Percentiles rank a stretch among this genome's conserved stretches.
Conservation (phyloP, 345 rosid genomes). For the Turnera subulata region DNA sequence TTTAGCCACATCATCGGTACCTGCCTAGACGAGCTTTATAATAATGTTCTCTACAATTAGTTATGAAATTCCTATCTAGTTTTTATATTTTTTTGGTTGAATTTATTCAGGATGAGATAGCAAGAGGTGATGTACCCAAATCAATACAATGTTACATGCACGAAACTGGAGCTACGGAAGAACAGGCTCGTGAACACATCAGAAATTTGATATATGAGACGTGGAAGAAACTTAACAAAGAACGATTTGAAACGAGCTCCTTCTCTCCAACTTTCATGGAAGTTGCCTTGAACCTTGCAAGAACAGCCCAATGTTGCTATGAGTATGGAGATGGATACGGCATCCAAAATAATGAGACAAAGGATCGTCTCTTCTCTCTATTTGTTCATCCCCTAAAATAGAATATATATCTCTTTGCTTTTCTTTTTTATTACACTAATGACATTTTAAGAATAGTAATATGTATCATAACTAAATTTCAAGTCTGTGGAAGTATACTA, state of each 20-base stretch:
- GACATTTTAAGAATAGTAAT: no score
- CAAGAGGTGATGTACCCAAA: slow-evolving; percentile 26
- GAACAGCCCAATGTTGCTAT: not conserved
- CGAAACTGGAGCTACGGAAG: slow-evolving; percentile 28
- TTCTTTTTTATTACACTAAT: not conserved
- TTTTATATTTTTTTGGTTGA: not conserved
- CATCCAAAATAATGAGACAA: not conserved
- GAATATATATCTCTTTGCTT: no score
- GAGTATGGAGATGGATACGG: not conserved
- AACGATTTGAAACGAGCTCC: slow-evolving; percentile 5
- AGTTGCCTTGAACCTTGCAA: not conserved
- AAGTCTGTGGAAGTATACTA: no score
- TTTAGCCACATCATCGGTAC: slow-evolving; percentile 35
- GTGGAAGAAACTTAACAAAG: slow-evolving; percentile 35
- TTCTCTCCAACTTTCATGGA: no score
- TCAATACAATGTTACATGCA: slow-evolving; percentile 32
- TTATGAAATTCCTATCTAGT: not conserved
- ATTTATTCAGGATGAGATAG: slow-evolving; percentile 22
- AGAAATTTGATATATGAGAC: slow-evolving; percentile 19
- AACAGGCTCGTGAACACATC: slow-evolving; percentile 19
- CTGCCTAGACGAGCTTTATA: not conserved
- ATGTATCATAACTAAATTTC: no score
- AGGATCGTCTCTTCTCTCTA: not conserved
- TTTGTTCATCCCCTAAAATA: not conserved
- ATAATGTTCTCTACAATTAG: not conserved